Percentiles rank a stretch among this genome's conserved stretches.
Conservation (phyloP, 2,329 filamentous ascomycete species). For the Cytospora piceicola region DNA sequence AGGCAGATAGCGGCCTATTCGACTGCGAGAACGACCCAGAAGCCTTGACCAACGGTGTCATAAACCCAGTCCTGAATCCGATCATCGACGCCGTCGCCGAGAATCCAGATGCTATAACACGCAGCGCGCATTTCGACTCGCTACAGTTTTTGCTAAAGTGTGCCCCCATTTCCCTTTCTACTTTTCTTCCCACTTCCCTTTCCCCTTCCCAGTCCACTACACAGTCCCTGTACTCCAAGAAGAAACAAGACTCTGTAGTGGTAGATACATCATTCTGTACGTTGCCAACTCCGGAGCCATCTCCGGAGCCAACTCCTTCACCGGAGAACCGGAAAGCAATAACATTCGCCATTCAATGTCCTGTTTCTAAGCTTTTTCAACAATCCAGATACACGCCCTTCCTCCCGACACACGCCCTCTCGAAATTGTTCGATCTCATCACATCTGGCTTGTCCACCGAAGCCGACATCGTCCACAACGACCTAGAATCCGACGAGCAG, state of each 20-base stretch:
- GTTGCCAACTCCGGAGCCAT: slow-evolving; percentile 28
- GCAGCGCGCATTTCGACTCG: slow-evolving; percentile 82
- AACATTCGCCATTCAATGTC: slow-evolving; percentile 43
- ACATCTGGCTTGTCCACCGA: slow-evolving; percentile 85
- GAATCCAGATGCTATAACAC: slow-evolving; percentile 84
- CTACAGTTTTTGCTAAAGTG: slow-evolving; percentile 97
- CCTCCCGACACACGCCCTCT: slow-evolving; percentile 79
- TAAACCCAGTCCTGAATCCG: slow-evolving; percentile 86
- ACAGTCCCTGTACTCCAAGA: not conserved
- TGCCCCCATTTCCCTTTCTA: slow-evolving; percentile 60
- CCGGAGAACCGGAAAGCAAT: not conserved
- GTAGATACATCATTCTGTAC: slow-evolving; percentile 11
- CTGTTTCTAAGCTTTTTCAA: slow-evolving; percentile 66
- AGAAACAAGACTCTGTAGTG: not conserved
- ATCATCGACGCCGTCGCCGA: slow-evolving; percentile 93
- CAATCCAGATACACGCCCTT: slow-evolving; percentile 77
- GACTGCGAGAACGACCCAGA: slow-evolving; percentile 95
- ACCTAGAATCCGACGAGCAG: slow-evolving; percentile 90
- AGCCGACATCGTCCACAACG: slow-evolving; percentile 81
- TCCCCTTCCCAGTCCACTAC: not conserved
- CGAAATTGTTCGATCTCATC: slow-evolving; percentile 90
- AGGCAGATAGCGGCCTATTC: slow-evolving; percentile 80
- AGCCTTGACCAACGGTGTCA: slow-evolving; percentile 73
- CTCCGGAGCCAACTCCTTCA: slow-evolving; percentile 28
- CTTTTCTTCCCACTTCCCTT: slow-evolving; percentile 29